These are phyloP conservation scores for Closterium sp. DNA, from an alignment of 139 green algal genomes.

Conservation along the genomic window DNA sequence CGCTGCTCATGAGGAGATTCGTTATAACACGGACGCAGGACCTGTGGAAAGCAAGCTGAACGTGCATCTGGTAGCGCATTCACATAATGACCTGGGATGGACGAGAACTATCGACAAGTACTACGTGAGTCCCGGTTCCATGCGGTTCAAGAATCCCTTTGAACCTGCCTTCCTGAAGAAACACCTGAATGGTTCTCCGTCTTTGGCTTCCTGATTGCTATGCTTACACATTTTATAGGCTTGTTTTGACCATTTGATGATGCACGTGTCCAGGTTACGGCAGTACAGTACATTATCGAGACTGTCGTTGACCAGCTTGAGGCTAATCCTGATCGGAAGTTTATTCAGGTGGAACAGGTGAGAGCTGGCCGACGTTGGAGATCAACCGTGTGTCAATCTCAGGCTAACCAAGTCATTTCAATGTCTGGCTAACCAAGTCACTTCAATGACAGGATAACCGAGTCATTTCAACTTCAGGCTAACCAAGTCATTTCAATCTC, in stretches of 20 bases:
- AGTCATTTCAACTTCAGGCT: too few relatives aligned
- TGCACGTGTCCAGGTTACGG: constrained; percentile 62
- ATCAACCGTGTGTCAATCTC: not conserved
- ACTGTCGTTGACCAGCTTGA: constrained; percentile 65
- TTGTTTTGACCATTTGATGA: not conserved
- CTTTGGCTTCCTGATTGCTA: not conserved
- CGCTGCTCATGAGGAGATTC: not conserved
- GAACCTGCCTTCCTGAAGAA: not conserved
- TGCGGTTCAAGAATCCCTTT: not conserved
- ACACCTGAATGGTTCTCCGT: not conserved
- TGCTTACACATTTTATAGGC: not conserved
- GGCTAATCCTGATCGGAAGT: constrained; percentile 65
- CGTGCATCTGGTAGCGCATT: constrained; percentile 79
- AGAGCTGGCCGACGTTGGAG: not conserved
- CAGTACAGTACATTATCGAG: constrained; percentile 77
- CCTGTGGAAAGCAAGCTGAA: constrained; percentile 59
- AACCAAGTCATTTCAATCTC: too few relatives aligned
- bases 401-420: not conserved
- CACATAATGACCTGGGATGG: constrained; percentile 83
- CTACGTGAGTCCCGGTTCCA: constrained; percentile 59
- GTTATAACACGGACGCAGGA: constrained; percentile 30
- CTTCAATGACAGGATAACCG: not conserved
- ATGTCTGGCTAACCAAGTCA: not conserved
- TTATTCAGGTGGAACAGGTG: constrained; percentile 71
- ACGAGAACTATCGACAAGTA: constrained; percentile 88